Conservation (phyloP, 2,329 filamentous ascomycete genomes). For the Zalaria sp. region DNA sequence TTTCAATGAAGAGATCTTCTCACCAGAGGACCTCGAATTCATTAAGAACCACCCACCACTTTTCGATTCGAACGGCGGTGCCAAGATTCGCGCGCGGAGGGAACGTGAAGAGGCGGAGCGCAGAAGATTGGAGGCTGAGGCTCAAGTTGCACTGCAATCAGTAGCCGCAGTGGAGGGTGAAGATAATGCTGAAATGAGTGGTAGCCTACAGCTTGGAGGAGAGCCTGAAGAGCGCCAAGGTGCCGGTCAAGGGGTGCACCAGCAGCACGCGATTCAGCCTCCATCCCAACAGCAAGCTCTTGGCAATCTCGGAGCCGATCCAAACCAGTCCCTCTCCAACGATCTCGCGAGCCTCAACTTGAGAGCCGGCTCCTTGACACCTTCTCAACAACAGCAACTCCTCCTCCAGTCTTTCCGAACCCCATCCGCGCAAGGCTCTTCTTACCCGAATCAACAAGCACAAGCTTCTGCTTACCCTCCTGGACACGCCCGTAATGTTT, state of each 20-base stretch:
- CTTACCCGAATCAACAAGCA: constrained; percentile 7
- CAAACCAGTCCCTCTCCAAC: constrained; percentile 19
- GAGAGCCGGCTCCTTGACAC: constrained; percentile 60
- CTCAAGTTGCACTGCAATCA: constrained; percentile 36
- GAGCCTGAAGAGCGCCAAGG: constrained; percentile 65
- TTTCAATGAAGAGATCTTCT: constrained; percentile 34
- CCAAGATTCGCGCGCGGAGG: constrained; percentile 59
- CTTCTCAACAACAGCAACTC: constrained; percentile 60
- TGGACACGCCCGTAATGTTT: constrained; percentile 72
- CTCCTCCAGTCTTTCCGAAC: constrained; percentile 46
- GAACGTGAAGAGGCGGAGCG: constrained; percentile 51
- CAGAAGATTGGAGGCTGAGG: constrained; percentile 38
- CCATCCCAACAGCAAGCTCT: constrained; percentile 47
- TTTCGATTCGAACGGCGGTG: constrained; percentile 70
- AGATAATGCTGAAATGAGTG: constrained; percentile 60
- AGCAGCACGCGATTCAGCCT: constrained; percentile 55
- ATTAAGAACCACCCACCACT: constrained; percentile 55
- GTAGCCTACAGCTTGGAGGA: constrained; percentile 78
- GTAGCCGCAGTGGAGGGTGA: constrained; percentile 42
- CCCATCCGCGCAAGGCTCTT: constrained; percentile 33
- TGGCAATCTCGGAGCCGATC: constrained; percentile 17
- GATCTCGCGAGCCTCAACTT: constrained; percentile 27
- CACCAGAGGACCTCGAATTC: constrained; percentile 34
- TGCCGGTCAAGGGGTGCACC: constrained; percentile 41
- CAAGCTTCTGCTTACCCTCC: constrained; percentile 9